A percentile compares a stretch with the other conserved stretches of the same genome.
These are phyloP conservation scores for Pterocarpus santalinus DNA, from an alignment of 306 rosid genomes.

Conservation along the genomic window DNA sequence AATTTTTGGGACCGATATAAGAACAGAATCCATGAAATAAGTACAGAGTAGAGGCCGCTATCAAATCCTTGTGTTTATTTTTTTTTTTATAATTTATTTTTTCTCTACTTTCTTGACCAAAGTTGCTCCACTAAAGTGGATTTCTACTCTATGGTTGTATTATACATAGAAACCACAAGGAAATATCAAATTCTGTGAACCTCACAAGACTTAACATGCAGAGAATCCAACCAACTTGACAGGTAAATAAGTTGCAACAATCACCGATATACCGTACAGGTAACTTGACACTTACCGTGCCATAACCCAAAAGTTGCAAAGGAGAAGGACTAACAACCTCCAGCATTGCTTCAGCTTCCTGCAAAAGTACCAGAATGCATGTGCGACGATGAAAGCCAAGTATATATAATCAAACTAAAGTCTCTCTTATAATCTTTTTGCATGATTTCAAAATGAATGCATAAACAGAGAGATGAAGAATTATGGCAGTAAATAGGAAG, in stretches of 20 bases:
- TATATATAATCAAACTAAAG: slow-evolving; percentile 17
- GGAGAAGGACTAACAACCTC: slow-evolving; percentile 79
- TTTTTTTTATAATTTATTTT: neutral
- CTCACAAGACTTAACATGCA: slow-evolving; percentile 2
- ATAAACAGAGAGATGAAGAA: slow-evolving; percentile 13
- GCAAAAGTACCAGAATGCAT: slow-evolving; percentile 49
- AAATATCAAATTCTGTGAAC: slow-evolving; percentile 1
- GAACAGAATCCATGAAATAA: slow-evolving; percentile 25
- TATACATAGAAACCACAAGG: slow-evolving; percentile 6
- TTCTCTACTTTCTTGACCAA: neutral
- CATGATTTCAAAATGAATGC: neutral
- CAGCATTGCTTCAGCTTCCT: slow-evolving; percentile 98
- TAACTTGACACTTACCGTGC: slow-evolving; percentile 70
- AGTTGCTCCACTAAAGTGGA: slow-evolving; percentile 20
- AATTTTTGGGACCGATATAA: slow-evolving; percentile 21
- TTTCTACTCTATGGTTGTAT: slow-evolving; percentile 23
- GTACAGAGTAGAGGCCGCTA: slow-evolving; percentile 15
- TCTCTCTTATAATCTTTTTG: slow-evolving; percentile 19
- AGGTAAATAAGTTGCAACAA: slow-evolving; percentile 36
- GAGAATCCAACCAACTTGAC: slow-evolving; percentile 42
- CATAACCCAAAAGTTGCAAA: slow-evolving; percentile 71
- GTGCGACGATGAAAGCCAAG: slow-evolving; percentile 10
- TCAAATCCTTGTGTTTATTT: neutral
- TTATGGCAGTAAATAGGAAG: neutral
- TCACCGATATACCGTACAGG: slow-evolving; percentile 26